Evolutionary conservation across 139 green algal genomes (phyloP).

Genomic region (Diplosphaera chodatii): DNA sequence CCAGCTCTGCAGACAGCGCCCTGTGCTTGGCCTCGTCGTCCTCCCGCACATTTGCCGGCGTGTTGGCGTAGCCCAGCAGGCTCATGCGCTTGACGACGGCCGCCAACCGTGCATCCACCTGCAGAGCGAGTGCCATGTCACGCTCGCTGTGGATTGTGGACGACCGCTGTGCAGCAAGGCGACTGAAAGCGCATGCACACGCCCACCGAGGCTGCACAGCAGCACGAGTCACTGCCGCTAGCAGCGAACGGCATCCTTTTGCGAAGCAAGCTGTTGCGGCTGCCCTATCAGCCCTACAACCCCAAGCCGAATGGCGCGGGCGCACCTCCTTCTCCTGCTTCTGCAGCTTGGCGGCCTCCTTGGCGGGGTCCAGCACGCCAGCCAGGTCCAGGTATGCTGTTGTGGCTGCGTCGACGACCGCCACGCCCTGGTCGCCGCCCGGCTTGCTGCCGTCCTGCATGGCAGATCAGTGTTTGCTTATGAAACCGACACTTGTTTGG

Average conservation of each 20-base stretch:
- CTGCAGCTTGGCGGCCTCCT: conserved; percentile 84
- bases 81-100: conserved; percentile 49
- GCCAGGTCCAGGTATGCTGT: conserved; percentile 52
- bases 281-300: conserved; percentile 45
- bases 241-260: conserved; percentile 25
- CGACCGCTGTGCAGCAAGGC: no score
- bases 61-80: conserved; percentile 61
- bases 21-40: conserved; percentile 42
- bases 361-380: conserved; percentile 82
- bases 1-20: conserved; percentile 54
- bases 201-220: no score
- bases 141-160: not conserved
- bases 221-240: not conserved
- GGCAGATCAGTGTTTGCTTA: conserved; percentile 7
- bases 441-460: conserved; percentile 27
- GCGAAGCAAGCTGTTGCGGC: conserved; percentile 62
- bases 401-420: conserved; percentile 75
- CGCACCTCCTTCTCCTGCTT: conserved; percentile 68
- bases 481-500: no score
- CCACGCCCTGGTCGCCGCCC: conserved; percentile 66
- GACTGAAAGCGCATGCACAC: no score
- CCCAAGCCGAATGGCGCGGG: not conserved
- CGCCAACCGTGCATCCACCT: conserved; percentile 18
- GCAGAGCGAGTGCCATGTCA: not conserved
- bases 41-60: conserved; percentile 54